Base-by-base conservation (phyloP, 352 stramenopile species). In the Pilasporangium apinafurcum region DNA sequence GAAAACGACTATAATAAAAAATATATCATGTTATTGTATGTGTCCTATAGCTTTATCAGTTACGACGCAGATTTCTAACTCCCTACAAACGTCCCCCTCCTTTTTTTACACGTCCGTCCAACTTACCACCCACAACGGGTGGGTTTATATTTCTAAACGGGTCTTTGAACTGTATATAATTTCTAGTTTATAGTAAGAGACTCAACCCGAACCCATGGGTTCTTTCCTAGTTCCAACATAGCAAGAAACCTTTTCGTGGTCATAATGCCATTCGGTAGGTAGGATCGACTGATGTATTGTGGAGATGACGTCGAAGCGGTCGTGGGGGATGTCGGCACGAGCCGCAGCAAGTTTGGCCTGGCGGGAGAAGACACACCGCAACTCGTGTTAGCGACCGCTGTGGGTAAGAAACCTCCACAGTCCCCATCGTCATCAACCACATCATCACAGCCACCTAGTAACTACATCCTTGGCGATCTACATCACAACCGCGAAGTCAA, bases 251-350 rank as follows among this genome's bases (percentile, higher is more conserved):
- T n/a, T n/a, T n/a, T n/a, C n/a, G n/a, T n/a, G n/a, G n/a, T n/a
- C n/a, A n/a, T n/a, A n/a, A 22, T 24, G 18, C 43, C 38, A 42
- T 48, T 18, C 22, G 22, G 12, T 21, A 41, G 44, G 37, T 30
- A 16, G 33, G 35, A 20, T 24, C 25, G n/a, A 26, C 45, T 36
- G 51, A 98, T 98, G 92, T 98, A 97, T 68, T 98, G 92, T 62
- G 94, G 92, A 34, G 94, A 98, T 54, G 94, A 98, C 75, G 96
- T 96, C 37, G 92, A 96, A 50, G 93, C 94, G 2, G 90, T 98
- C 45, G 91, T 98, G 48, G 94, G 94, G 36, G 92, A 98, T 45
- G 81, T 98, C 13, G 92, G 91, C 48, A 88, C 82, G 35, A 75
- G 84, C 41, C 73, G 76, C 30, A 90, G 83, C 61, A 96, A 96